These are phyloP conservation scores for Mycocentrospora acerina DNA, from an alignment of 2,329 filamentous ascomycete genomes.

Conservation along the genomic window DNA sequence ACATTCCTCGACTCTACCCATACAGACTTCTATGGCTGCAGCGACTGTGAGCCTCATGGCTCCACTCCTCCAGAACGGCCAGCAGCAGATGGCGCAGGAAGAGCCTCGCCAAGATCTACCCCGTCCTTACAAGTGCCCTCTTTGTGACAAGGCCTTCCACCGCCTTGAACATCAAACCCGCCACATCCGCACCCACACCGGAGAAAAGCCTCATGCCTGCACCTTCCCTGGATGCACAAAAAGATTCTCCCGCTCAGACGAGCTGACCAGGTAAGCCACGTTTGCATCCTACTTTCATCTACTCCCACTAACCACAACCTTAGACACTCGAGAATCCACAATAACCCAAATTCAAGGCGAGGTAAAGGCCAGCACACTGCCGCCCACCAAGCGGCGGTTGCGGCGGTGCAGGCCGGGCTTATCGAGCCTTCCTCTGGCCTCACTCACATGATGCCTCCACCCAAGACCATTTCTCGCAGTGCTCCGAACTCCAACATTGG, in stretches of 20 bases:
- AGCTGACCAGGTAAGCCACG: constrained; percentile 64
- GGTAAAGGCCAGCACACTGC: constrained; percentile 78
- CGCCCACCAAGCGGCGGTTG: constrained; percentile 59
- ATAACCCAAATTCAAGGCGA: constrained; percentile 93
- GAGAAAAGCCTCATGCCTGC: constrained; percentile 97
- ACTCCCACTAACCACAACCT: constrained; percentile 8
- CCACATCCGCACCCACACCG: constrained; percentile 96
- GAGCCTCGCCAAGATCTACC: constrained; percentile 80
- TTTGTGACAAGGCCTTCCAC: constrained; percentile 98
- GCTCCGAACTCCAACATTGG: constrained; percentile 82
- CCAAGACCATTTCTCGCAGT: constrained; percentile 80
- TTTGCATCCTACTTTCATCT: background rate
- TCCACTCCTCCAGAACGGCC: constrained; percentile 62
- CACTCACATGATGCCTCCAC: constrained; percentile 70
- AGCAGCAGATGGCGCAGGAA: constrained; percentile 35
- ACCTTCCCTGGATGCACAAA: constrained; percentile 95
- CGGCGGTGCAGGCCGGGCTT: constrained; percentile 52
- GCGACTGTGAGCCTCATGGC: constrained; percentile 52
- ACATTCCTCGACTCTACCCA: constrained; percentile 6
- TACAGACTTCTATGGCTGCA: constrained; percentile 42
- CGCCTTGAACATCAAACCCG: constrained; percentile 89
- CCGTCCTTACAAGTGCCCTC: constrained; percentile 95
- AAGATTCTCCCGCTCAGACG: constrained; percentile 93
- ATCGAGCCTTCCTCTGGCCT: constrained; percentile 54
- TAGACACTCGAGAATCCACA: constrained; percentile 96